Conservation (phyloP, 768 basidiomycete genomes). For the Epithele typhae region DNA sequence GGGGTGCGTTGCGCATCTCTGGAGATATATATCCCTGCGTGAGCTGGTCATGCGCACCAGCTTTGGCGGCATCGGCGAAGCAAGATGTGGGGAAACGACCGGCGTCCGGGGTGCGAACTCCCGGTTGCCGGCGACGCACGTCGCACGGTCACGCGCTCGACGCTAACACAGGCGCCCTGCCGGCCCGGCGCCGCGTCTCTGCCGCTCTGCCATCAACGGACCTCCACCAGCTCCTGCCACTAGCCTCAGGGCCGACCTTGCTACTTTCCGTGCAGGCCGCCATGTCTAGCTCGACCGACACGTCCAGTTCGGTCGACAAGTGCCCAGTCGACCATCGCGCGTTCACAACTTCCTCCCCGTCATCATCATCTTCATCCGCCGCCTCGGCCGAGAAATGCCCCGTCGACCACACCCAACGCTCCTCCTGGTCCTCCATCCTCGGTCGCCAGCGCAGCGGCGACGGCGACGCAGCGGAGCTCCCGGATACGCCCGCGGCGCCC, state of each 20-base stretch:
- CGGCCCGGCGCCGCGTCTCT: too few relatives aligned
- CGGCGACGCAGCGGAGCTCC: conserved; percentile 35
- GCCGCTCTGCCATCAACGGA: too few relatives aligned
- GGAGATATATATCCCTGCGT: conserved; percentile 2
- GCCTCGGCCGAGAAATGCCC: conserved; percentile 59
- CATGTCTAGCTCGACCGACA: neutral
- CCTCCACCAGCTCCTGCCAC: too few relatives aligned
- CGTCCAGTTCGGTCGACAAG: conserved; percentile 16
- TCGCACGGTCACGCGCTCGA: too few relatives aligned
- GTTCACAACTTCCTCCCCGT: conserved; percentile 14
- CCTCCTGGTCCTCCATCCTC: conserved; percentile 25
- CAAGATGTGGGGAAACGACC: too few relatives aligned
- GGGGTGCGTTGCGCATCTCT: too few relatives aligned
- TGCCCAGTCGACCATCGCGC: conserved; percentile 32
- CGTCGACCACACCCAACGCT: conserved; percentile 54
- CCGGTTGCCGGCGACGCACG: too few relatives aligned
- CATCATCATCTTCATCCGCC: conserved; percentile 16
- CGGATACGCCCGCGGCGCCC: conserved; percentile 26
- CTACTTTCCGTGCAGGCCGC: too few relatives aligned
- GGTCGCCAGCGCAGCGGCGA: conserved; percentile 16
- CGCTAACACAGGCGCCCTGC: too few relatives aligned
- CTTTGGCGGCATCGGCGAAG: too few relatives aligned
- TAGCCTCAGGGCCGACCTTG: too few relatives aligned
- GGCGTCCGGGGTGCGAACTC: too few relatives aligned
- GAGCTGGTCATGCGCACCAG: conserved; percentile 7